A percentile compares a stretch with the other conserved stretches of the same genome.
Evolutionary conservation across 495 filamentous ascomycete genomes (phyloP).

Genomic region (Peziza echinospora): DNA sequence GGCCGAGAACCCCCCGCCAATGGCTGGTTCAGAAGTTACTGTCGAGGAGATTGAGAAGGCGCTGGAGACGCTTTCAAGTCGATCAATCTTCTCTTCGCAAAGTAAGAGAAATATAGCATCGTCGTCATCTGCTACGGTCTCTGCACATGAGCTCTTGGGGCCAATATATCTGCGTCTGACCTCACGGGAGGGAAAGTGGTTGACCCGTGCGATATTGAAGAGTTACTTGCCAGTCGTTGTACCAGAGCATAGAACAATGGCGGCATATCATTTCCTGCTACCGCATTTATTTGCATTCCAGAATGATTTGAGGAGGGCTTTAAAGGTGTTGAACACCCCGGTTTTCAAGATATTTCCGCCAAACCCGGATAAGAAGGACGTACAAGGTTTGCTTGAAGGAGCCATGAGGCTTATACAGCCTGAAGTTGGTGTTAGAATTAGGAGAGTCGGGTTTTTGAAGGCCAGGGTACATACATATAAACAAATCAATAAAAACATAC

Average conservation of each 20-base stretch:
- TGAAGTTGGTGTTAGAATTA: constrained; percentile 47
- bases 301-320: constrained; percentile 16
- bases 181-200: constrained; percentile 67
- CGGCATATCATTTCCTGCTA: constrained; percentile 25
- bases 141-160: constrained; percentile 29
- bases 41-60: constrained; percentile 54
- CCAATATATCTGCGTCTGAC: constrained; percentile 37
- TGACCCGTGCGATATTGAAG: constrained; percentile 64
- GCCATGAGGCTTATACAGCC: constrained; percentile 31
- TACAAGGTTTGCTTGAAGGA: neutral
- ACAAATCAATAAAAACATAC: too few species aligned
- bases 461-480: constrained; percentile 40
- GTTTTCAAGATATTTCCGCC: constrained; percentile 9
- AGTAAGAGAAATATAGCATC: constrained; percentile 31
- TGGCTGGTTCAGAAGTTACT: constrained; percentile 28
- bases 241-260: constrained; percentile 8
- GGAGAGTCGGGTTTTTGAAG: constrained; percentile 49
- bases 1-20: constrained; percentile 30
- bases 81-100: constrained; percentile 46
- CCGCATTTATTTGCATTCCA: constrained; percentile 14
- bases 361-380: neutral
- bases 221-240: constrained; percentile 41
- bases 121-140: constrained; percentile 14
- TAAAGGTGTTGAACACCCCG: constrained; percentile 24
- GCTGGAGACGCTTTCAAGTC: constrained; percentile 40